These are phyloP conservation scores for Bifiguratus adelaidae DNA, from an alignment of 192 early-diverging fungal genomes.

Conservation along the genomic window DNA sequence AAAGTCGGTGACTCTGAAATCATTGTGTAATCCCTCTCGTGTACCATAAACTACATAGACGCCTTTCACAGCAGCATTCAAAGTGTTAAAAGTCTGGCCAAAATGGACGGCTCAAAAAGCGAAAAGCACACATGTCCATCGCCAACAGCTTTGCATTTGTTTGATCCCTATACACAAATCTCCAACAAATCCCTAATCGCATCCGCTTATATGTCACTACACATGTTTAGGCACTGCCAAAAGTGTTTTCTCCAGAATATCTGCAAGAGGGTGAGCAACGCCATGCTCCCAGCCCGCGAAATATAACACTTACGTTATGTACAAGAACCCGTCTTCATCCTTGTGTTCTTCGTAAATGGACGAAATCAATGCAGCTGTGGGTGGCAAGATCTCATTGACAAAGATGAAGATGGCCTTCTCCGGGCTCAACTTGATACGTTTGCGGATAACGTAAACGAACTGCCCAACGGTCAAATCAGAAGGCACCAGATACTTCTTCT, in stretches of 20 bases:
- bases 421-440: slow-evolving; percentile 92
- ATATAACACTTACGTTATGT: slow-evolving; percentile 58
- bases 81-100: too few species aligned
- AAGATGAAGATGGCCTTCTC: slow-evolving; percentile 99
- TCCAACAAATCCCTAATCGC: too few species aligned
- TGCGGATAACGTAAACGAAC: slow-evolving; percentile 95
- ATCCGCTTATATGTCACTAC: too few species aligned
- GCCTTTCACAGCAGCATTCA: too few species aligned
- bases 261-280: slow-evolving; percentile 4
- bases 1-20: slow-evolving; percentile 30
- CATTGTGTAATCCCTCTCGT: slow-evolving; percentile 26
- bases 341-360: slow-evolving; percentile 96
- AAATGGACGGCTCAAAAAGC: too few species aligned
- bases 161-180: too few species aligned
- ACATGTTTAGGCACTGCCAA: too few species aligned
- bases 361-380: slow-evolving; percentile 83
- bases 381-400: slow-evolving; percentile 95
- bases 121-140: too few species aligned
- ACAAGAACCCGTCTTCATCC: slow-evolving; percentile 97
- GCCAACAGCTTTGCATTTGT: too few species aligned
- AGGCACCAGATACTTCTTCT: slow-evolving; percentile 98
- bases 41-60: too few species aligned
- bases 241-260: slow-evolving; percentile 84
- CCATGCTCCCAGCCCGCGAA: not conserved
- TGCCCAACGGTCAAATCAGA: slow-evolving; percentile 94